Evolutionary conservation across 495 filamentous ascomycete genomes (phyloP).

Genomic region (Glutinoglossum americanum): DNA sequence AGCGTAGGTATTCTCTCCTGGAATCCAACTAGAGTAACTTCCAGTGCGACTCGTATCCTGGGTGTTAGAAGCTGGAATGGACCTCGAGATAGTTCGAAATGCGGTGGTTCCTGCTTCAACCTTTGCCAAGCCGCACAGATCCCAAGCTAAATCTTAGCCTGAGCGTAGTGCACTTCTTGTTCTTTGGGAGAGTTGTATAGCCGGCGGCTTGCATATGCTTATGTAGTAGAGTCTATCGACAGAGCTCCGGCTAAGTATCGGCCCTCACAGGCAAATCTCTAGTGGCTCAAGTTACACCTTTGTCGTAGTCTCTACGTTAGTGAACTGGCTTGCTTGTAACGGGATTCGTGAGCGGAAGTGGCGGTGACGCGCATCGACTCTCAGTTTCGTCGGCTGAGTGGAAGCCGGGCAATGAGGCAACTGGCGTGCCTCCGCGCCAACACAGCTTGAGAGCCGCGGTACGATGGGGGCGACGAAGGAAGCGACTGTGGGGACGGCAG

Average conservation of each 20-base stretch:
- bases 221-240: not conserved
- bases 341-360: not conserved
- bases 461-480: not conserved
- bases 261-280: not conserved
- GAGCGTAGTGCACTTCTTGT: not conserved
- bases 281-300: not conserved
- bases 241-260: not conserved
- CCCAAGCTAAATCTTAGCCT: not conserved
- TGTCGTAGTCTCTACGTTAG: not conserved
- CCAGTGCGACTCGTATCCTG: not conserved
- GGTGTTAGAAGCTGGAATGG: not conserved
- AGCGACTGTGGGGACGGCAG: not conserved
- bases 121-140: not conserved
- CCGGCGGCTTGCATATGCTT: not conserved
- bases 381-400: not conserved
- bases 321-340: not conserved
- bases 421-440: not conserved
- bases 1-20: not conserved
- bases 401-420: not conserved
- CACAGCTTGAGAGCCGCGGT: not conserved
- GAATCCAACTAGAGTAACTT: not conserved
- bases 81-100: not conserved
- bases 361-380: not conserved
- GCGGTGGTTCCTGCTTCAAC: not conserved
- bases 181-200: too few species aligned